Base-by-base conservation (phyloP, 179 eudicot genomes). In the Beta corolliflora region DNA sequence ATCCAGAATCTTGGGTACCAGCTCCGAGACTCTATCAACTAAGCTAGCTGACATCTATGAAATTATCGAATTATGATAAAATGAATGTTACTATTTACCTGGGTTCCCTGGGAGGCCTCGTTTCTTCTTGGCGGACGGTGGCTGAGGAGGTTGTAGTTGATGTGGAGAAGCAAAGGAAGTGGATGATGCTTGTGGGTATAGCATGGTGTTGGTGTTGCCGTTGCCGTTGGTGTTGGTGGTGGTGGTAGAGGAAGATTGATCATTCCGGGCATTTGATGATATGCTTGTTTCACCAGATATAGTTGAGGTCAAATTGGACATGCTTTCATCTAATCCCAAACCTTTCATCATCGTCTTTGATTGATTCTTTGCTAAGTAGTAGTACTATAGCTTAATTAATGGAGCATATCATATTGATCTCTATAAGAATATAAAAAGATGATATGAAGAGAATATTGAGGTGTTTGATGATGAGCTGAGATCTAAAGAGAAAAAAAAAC, bases 101-200 rank as follows among this genome's bases (percentile, higher is more conserved):
- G 96, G 96, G 83, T 92, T 88, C 18, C 96, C 96, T 9, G 96
- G 93, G 36, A 89, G 93, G 77, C 88, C 88, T 77, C 96, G 82
- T 78, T 83, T 91, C 77, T 88, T 92, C 90, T 92, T 92, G 5
- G 88, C 31, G 10, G 92, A 82, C 9, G 88, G 85, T 46, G 86
- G 79, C 79, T 83, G 89, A 64, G 65, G 75, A 64, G 77, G 72
- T 21, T 71, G 89, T 70, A 64, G 45, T 71, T 80, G 83, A 69
- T 71, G n/a, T 0, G 79, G 79, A 31, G 82, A 75, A 61, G 69
- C 78, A 48, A 76, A 76, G 18, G 83, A 80, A 9, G 83, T 25
- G 64, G 81, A 44, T 7, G 80, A 63, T 16, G 79, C 79, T 54
- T 85, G 91, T 5, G 83, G 76, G 82, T 84, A 87, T 65, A 87